Conservation (phyloP, 768 basidiomycete species). For the Pleurotus salmoneostramineus region DNA sequence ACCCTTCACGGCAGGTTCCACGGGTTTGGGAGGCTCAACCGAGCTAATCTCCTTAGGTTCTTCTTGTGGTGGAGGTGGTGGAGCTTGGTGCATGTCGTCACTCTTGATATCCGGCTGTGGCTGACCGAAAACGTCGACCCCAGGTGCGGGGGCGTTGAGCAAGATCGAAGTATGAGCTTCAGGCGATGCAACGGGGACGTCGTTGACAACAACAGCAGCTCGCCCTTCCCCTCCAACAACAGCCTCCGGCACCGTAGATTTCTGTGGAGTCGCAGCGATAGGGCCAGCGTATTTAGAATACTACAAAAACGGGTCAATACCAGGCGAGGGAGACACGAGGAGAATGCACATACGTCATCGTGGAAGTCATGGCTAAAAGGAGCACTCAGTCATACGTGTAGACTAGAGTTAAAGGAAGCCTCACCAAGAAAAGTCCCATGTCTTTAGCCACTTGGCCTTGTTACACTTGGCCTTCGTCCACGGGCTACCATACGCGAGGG, state of each 20-base stretch:
- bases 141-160: conserved; percentile 64
- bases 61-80: conserved; percentile 13
- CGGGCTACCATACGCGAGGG: conserved; percentile 75
- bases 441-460: conserved; percentile 80
- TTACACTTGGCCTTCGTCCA: conserved; percentile 86
- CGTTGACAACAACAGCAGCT: conserved; percentile 49
- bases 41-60: conserved; percentile 35
- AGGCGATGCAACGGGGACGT: conserved; percentile 21
- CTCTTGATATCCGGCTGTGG: conserved; percentile 48
- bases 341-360: conserved; percentile 47
- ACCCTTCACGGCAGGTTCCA: neutral
- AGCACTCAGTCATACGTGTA: neutral
- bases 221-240: conserved; percentile 56
- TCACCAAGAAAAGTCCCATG: conserved; percentile 95
- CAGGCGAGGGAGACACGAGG: neutral
- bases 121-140: conserved; percentile 64
- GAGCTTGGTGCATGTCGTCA: conserved; percentile 15
- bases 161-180: conserved; percentile 32
- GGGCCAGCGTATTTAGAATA: conserved; percentile 50
- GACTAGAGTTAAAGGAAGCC: conserved; percentile 12
- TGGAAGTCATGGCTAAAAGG: conserved; percentile 58
- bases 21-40: conserved; percentile 14
- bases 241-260: conserved; percentile 31
- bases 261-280: conserved; percentile 33
- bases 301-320: conserved; percentile 25